Evolutionary conservation across 768 basidiomycete genomes (phyloP), one percentile per base, ranked within the genome.

Genomic region (Termitomyces sp.): DNA sequence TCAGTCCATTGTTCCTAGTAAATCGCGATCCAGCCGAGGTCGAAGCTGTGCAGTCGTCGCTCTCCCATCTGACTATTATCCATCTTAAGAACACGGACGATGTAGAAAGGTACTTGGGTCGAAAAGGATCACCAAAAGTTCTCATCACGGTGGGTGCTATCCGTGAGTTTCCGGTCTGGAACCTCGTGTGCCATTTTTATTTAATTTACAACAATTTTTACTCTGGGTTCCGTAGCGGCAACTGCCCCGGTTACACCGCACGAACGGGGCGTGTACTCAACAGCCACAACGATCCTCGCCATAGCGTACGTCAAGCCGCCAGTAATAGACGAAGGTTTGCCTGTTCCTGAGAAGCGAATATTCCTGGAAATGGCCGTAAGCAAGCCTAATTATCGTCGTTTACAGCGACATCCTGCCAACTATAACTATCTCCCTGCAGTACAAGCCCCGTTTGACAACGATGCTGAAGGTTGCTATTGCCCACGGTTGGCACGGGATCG

Each of bases 1-100:
- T 77, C 78, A 78, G 40, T 79, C 81, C 84, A 72, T 65, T 62
- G 19, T 70, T 66, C 52, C 59, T 67, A 51, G 58, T 65, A 45
- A 68, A 71, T 53, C 66, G 73, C 19, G 71, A 71, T 51, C 57
- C 51, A 6, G 61, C 62, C 5, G 72, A 74, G 58, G 65, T 74
- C 21, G 49, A 58, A 10, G 64, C 57, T 2, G 70, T 72, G 17
- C 65, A 65, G 55, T 52, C 55, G 22, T 61, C 65, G 2, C 60
- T 68, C 49, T 60, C 65, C 5, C 62, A 68, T 42, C 38, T 70
- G 28, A 53, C 53, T n/a, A 50, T 74, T 17, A 63, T 73, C 19
- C 69, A 73, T 52, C 65, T 74, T 12, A 59, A 50, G 34, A 58
- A 60, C 51, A 65, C 67, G 2, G 66, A 64, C 2, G 67, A 70